A percentile compares a stretch with the other conserved stretches of the same genome.
Conservation (phyloP, 2,329 filamentous ascomycete genomes). For the Cordyceps fumosorosea region DNA sequence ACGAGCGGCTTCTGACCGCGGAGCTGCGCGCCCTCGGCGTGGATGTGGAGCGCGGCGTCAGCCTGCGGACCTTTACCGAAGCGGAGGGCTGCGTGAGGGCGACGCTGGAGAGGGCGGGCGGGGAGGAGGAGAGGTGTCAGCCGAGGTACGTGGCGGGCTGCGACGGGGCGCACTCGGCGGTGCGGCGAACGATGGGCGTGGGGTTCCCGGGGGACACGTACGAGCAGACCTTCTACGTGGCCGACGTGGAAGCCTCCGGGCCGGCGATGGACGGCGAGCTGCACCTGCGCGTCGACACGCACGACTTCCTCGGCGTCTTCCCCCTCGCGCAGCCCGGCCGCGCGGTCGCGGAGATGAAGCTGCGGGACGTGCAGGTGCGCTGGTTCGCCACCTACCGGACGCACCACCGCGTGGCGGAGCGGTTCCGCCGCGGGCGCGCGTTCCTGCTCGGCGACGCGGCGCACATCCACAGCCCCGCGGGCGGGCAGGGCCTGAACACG, state of each 20-base stretch:
- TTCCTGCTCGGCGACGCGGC: slow-evolving; percentile 30
- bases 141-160: slow-evolving; percentile 10
- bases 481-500: slow-evolving; percentile 33
- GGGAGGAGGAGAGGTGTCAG: neutral
- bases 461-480: slow-evolving; percentile 28
- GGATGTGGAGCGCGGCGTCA: neutral
- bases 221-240: slow-evolving; percentile 11
- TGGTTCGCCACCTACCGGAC: slow-evolving; percentile 10
- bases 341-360: slow-evolving; percentile 7
- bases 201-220: slow-evolving; percentile 9
- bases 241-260: slow-evolving; percentile 10
- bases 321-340: neutral
- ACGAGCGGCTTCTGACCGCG: neutral
- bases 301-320: slow-evolving; percentile 10
- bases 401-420: slow-evolving; percentile 9
- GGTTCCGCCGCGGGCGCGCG: slow-evolving; percentile 25
- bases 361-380: neutral
- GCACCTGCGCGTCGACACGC: slow-evolving; percentile 6
- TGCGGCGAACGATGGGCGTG: neutral
- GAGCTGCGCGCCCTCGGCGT: neutral
- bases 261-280: slow-evolving; percentile 10
- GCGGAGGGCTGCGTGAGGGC: neutral
- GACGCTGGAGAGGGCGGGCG: neutral
- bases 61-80: slow-evolving; percentile 1
- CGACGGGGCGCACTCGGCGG: slow-evolving; percentile 8